These are phyloP conservation scores for Pyrenochaeta sp. DNA, from an alignment of 2,329 filamentous ascomycete species.

Conservation along the genomic window DNA sequence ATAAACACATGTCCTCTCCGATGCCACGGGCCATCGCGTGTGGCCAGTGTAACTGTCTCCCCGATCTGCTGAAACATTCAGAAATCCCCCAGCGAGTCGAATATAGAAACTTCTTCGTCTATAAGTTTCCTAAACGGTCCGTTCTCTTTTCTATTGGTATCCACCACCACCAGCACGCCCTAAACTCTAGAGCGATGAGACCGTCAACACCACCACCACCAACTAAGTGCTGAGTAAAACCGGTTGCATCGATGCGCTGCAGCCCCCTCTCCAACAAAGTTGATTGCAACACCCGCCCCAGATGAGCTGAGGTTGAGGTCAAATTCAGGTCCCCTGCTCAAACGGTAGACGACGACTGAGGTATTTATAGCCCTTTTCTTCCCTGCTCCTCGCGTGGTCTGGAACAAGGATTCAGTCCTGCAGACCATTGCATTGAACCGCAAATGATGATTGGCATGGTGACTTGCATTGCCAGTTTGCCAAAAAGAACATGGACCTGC, in stretches of 20 bases:
- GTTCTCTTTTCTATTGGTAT: background rate
- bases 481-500: background rate
- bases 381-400: conserved; percentile 30
- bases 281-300: background rate
- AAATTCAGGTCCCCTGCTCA: conserved; percentile 1
- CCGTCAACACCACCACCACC: too few relatives aligned
- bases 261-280: conserved; percentile 4
- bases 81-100: conserved; percentile 14
- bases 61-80: conserved; percentile 15
- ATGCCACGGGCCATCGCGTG: conserved; percentile 23
- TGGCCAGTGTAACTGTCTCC: background rate
- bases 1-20: conserved; percentile 31
- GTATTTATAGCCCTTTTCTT: conserved; percentile 26
- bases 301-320: conserved; percentile 11
- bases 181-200: background rate
- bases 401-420: conserved; percentile 22
- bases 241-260: background rate
- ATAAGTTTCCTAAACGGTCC: background rate
- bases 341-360: conserved; percentile 3
- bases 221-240: too few relatives aligned
- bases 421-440: conserved; percentile 4
- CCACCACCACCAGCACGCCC: background rate
- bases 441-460: conserved; percentile 3
- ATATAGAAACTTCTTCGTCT: conserved; percentile 24
- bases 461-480: background rate